Conservation (phyloP, 495 filamentous ascomycete species). For the Tuber brumale region DNA sequence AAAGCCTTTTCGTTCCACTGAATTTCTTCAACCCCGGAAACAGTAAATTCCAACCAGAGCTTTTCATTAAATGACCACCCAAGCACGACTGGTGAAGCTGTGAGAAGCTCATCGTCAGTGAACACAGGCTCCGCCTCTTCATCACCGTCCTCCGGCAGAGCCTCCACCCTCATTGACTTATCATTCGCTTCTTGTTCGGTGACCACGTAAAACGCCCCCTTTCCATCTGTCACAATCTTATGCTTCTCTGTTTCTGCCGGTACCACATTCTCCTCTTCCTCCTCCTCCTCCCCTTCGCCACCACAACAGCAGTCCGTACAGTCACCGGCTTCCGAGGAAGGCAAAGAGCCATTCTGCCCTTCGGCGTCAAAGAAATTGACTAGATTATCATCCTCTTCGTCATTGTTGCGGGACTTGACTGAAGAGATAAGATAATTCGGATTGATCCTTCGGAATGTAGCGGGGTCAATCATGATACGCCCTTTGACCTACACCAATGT, state of each 20-base stretch:
- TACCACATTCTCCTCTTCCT: constrained; percentile 17
- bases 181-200: constrained; percentile 19
- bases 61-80: constrained; percentile 91
- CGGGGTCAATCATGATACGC: constrained; percentile 85
- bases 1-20: constrained; percentile 78
- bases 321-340: constrained; percentile 52
- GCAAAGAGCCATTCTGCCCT: constrained; percentile 13
- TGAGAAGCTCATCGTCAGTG: constrained; percentile 77
- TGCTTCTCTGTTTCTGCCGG: constrained; percentile 19
- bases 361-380: constrained; percentile 44
- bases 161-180: constrained; percentile 33
- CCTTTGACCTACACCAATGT: constrained; percentile 63
- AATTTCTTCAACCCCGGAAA: constrained; percentile 75
- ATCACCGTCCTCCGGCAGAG: constrained; percentile 45
- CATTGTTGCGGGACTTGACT: constrained; percentile 68
- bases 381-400: constrained; percentile 56
- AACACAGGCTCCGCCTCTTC: constrained; percentile 59
- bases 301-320: constrained; percentile 48
- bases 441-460: constrained; percentile 77
- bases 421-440: constrained; percentile 81
- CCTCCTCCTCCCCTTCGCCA: constrained; percentile 44
- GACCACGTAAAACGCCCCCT: constrained; percentile 20
- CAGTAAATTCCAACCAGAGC: constrained; percentile 83
- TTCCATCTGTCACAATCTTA: constrained; percentile 21
- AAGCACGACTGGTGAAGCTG: constrained; percentile 84